Conservation (phyloP, 2,329 filamentous ascomycete genomes). For the Colletotrichum godetiae region DNA sequence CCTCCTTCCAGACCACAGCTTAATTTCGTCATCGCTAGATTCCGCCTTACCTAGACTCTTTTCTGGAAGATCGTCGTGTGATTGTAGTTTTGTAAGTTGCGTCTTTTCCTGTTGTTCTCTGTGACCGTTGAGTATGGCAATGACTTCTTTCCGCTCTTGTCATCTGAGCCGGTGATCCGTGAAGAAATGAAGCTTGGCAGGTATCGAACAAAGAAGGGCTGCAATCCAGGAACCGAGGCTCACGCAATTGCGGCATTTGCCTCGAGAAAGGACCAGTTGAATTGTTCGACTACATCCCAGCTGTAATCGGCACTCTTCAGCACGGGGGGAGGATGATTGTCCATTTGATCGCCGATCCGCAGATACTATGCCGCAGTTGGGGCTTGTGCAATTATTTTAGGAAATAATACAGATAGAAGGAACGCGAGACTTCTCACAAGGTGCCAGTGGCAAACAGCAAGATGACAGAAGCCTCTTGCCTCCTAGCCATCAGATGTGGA, state of each 20-base stretch:
- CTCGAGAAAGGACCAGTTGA: constrained; percentile 43
- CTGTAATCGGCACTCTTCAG: constrained; percentile 40
- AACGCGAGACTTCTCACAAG: background rate
- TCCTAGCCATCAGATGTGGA: constrained; percentile 16
- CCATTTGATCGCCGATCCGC: constrained; percentile 43
- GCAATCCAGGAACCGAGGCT: constrained; percentile 29
- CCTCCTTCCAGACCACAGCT: too few relatives aligned
- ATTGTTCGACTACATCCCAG: constrained; percentile 39
- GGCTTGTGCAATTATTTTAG: background rate
- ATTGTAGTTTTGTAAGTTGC: too few relatives aligned
- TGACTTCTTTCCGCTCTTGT: too few relatives aligned
- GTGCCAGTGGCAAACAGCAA: constrained; percentile 16
- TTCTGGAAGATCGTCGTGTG: too few relatives aligned
- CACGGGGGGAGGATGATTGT: constrained; percentile 41
- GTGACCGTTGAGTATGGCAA: too few relatives aligned
- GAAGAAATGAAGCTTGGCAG: constrained; percentile 14
- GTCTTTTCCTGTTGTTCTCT: too few relatives aligned
- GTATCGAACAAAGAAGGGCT: constrained; percentile 37
- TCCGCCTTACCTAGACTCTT: too few relatives aligned
- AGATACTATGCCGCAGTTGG: constrained; percentile 36
- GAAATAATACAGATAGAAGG: too few relatives aligned
- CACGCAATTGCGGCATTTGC: constrained; percentile 33
- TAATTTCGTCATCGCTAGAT: too few relatives aligned
- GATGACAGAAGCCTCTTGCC: constrained; percentile 26
- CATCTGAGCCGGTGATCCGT: too few relatives aligned